phyloP scores from a whole-genome alignment of 192 early-diverging fungal species.

The Backusella mclennaniae region DNA sequence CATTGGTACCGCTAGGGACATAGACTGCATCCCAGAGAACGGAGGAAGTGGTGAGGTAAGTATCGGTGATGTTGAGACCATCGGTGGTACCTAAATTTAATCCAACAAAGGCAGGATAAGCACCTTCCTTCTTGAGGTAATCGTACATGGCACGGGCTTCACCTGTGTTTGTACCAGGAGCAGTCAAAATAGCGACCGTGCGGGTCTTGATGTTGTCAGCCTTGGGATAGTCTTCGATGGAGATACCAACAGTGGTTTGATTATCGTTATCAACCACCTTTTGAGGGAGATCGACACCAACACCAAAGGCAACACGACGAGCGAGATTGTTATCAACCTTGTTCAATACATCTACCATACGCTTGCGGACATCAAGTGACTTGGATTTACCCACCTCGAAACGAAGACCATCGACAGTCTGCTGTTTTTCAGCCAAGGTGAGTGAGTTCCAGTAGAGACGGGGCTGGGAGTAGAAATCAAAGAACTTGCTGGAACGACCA shows the following conservation, averaged over 20 bases:
- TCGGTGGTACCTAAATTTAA: not conserved
- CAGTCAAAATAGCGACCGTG: constrained; percentile 25
- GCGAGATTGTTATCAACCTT: constrained; percentile 24
- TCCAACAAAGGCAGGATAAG: constrained; percentile 13
- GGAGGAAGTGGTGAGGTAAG: constrained; percentile 19
- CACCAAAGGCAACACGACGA: constrained; percentile 21
- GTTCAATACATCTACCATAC: constrained; percentile 23
- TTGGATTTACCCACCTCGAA: constrained; percentile 38
- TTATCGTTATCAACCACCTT: not conserved
- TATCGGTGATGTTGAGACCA: constrained; percentile 14
- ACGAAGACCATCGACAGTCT: constrained; percentile 30
- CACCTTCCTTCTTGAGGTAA: constrained; percentile 11
- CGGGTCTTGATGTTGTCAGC: constrained; percentile 17
- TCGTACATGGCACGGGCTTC: constrained; percentile 20
- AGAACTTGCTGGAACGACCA: constrained; percentile 19
- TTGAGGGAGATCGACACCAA: constrained; percentile 11
- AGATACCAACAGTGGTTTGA: constrained; percentile 20
- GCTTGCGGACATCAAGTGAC: constrained; percentile 16
- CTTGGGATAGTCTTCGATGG: constrained; percentile 24
- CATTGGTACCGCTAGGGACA: constrained; percentile 21
- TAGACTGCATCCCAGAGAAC: constrained; percentile 27
- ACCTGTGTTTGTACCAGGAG: constrained; percentile 7
- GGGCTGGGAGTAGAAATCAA: constrained; percentile 30
- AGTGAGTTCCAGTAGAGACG: constrained; percentile 40
- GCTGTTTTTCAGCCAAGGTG: constrained; percentile 28